Evolutionary conservation across 768 basidiomycete species (phyloP).

Genomic region (Suillus discolor): DNA sequence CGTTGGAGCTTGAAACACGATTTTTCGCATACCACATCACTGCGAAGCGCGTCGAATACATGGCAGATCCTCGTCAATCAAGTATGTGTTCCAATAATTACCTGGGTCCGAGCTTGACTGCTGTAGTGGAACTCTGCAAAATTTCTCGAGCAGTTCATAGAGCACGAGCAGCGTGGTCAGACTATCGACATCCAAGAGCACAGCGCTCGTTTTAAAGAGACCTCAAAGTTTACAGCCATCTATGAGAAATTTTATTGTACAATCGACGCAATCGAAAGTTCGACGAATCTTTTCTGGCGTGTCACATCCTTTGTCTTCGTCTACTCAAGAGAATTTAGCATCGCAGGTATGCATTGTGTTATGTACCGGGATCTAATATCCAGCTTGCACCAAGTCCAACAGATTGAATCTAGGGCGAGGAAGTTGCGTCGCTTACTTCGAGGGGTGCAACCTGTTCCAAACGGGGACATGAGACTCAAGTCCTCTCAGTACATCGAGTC

Average conservation of each 20-base stretch:
- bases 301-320: slow-evolving; percentile 8
- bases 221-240: neutral
- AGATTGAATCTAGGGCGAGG: slow-evolving; percentile 57
- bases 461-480: slow-evolving; percentile 38
- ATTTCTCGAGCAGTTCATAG: slow-evolving; percentile 32
- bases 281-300: neutral
- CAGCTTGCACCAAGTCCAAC: slow-evolving; percentile 47
- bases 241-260: slow-evolving; percentile 1
- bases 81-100: slow-evolving; percentile 28
- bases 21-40: slow-evolving; percentile 33
- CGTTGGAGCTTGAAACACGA: slow-evolving; percentile 38
- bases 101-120: neutral
- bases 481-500: slow-evolving; percentile 73
- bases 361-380: neutral
- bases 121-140: slow-evolving; percentile 48
- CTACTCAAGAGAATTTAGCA: slow-evolving; percentile 24
- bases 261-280: slow-evolving; percentile 14
- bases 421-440: slow-evolving; percentile 45
- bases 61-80: slow-evolving; percentile 42
- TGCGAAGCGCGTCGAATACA: slow-evolving; percentile 15
- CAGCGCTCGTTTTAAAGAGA: neutral
- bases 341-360: slow-evolving; percentile 22
- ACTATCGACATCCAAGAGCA: slow-evolving; percentile 9
- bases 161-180: slow-evolving; percentile 9
- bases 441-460: slow-evolving; percentile 35